These are phyloP conservation scores for Chloranthus sessilifolius DNA, from an alignment of 164 flowering plant genomes.

Conservation along the genomic window DNA sequence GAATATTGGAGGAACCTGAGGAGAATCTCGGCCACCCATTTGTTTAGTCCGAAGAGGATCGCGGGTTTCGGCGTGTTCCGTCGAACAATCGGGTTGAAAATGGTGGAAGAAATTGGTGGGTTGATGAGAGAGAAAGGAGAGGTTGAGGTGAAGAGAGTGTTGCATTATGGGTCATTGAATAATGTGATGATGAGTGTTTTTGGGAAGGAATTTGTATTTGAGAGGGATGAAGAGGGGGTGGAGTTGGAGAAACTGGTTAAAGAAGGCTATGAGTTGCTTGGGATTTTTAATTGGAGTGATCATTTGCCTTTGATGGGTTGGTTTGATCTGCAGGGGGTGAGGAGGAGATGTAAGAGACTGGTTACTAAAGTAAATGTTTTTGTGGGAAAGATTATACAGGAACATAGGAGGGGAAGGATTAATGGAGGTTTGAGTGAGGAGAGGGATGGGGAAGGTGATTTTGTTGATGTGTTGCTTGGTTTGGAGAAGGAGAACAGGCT, in stretches of 20 bases:
- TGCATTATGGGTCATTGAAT: constrained; percentile 36
- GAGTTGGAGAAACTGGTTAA: constrained; percentile 34
- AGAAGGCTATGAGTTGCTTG: constrained; percentile 53
- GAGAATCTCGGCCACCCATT: constrained; percentile 40
- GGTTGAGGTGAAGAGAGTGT: constrained; percentile 25
- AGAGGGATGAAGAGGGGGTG: constrained; percentile 13
- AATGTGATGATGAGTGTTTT: constrained; percentile 46
- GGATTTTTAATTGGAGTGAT: constrained; percentile 40
- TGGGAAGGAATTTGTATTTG: constrained; percentile 31
- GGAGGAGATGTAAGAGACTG: constrained; percentile 22
- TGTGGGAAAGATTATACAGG: constrained; percentile 38
- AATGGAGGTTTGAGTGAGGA: constrained; percentile 3
- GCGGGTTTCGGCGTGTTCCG: constrained; percentile 22
- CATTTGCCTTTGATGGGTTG: constrained; percentile 33
- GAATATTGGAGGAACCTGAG: constrained; percentile 57
- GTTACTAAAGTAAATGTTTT: constrained; percentile 27
- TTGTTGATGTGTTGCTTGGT: constrained; percentile 28
- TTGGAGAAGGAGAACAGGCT: constrained; percentile 47
- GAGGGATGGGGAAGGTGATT: constrained; percentile 13
- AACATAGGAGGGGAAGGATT: constrained; percentile 14
- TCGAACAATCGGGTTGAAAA: constrained; percentile 14
- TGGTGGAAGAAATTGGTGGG: constrained; percentile 16
- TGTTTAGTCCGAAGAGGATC: constrained; percentile 47
- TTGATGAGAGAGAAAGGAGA: constrained; percentile 10
- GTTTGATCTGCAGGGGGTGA: constrained; percentile 37